phyloP scores from a whole-genome alignment of 2,329 filamentous ascomycete genomes.

The Cladophialophora psammophila region DNA sequence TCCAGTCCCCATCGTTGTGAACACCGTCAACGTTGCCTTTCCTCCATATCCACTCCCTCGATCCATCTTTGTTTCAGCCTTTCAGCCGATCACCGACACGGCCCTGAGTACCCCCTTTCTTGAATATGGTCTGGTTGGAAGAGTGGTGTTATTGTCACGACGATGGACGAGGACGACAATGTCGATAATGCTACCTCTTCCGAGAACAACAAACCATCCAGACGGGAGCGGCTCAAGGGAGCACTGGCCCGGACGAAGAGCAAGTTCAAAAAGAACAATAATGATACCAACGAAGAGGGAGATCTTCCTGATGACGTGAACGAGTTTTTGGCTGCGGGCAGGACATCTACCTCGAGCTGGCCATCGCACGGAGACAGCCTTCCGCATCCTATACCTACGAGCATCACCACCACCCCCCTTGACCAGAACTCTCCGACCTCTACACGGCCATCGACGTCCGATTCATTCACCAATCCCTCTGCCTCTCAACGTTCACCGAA shows the following conservation, averaged over 20 bases:
- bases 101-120: background rate
- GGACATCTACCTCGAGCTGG: conserved; percentile 32
- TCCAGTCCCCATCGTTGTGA: conserved; percentile 1
- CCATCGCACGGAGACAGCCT: conserved; percentile 17
- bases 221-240: conserved; percentile 38
- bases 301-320: conserved; percentile 37
- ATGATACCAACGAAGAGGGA: conserved; percentile 28
- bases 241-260: conserved; percentile 38
- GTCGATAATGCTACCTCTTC: conserved; percentile 23
- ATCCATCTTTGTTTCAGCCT: conserved; percentile 32
- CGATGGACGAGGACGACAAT: conserved; percentile 38
- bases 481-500: conserved; percentile 42
- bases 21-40: conserved; percentile 1
- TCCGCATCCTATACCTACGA: conserved; percentile 6
- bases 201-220: conserved; percentile 29
- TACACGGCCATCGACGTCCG: conserved; percentile 37
- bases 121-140: conserved; percentile 26
- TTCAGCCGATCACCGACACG: background rate
- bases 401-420: background rate
- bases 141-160: conserved; percentile 14
- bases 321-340: conserved; percentile 39
- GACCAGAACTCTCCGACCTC: conserved; percentile 21
- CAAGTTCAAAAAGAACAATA: conserved; percentile 38
- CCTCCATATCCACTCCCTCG: conserved; percentile 19
- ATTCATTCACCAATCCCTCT: conserved; percentile 30